Conservation (phyloP, 2,329 filamentous ascomycete genomes). For the Xylariaceae sp. region DNA sequence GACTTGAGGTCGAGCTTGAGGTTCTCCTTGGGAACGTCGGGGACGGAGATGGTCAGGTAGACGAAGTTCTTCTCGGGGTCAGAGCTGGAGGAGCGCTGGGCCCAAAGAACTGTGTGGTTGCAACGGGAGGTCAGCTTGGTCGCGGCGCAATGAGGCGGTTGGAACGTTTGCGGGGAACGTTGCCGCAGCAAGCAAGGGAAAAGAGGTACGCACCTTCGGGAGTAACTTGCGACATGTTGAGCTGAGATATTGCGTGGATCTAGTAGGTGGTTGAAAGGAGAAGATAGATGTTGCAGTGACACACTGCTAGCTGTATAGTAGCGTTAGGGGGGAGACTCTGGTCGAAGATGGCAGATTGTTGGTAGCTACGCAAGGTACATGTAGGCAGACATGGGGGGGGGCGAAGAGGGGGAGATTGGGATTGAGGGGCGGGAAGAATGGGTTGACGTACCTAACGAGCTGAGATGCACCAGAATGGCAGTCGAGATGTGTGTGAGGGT, state of each 20-base stretch:
- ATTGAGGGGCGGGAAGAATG: too few species aligned
- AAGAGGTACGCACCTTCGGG: slow-evolving; percentile 37
- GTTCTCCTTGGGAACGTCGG: slow-evolving; percentile 74
- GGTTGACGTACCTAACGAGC: too few species aligned
- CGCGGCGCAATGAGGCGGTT: too few species aligned
- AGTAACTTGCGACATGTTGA: slow-evolving; percentile 33
- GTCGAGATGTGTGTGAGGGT: not conserved
- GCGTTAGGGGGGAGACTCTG: too few species aligned
- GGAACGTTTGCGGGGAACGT: too few species aligned
- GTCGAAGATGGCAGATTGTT: too few species aligned
- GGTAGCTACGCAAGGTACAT: too few species aligned
- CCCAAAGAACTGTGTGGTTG: slow-evolving; percentile 76
- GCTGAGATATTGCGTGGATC: not conserved
- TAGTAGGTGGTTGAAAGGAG: not conserved
- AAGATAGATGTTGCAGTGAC: not conserved
- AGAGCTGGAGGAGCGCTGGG: slow-evolving; percentile 82
- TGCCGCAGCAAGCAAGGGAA: slow-evolving; percentile 6
- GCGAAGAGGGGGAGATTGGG: too few species aligned
- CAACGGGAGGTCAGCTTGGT: too few species aligned
- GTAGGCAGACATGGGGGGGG: too few species aligned
- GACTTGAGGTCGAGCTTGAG: slow-evolving; percentile 83
- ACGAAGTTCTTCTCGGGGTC: slow-evolving; percentile 89
- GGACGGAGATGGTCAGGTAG: slow-evolving; percentile 86
- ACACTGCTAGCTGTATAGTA: too few species aligned
- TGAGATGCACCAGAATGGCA: too few species aligned